phyloP scores from a whole-genome alignment of 257 asterid genomes.

The Salvia splendens region DNA sequence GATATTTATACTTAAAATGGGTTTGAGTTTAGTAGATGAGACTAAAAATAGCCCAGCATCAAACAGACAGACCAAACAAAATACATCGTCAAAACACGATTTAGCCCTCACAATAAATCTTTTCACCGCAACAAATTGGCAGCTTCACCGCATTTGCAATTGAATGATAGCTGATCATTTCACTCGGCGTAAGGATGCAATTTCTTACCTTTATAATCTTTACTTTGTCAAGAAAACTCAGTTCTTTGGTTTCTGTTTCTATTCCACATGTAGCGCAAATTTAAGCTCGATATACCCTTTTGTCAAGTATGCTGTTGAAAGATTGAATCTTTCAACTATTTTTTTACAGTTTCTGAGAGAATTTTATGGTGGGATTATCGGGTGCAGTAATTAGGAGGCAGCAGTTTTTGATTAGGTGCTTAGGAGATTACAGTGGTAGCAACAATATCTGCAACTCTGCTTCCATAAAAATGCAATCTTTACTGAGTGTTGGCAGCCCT shows the following conservation, averaged over 20 bases:
- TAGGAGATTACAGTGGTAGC: constrained; percentile 44
- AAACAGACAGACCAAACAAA: no score
- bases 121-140: no score
- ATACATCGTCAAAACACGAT: no score
- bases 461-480: constrained; percentile 61
- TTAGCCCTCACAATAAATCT: no score
- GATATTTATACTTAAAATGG: no score
- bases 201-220: neutral
- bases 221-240: neutral
- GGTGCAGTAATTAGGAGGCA: constrained; percentile 64
- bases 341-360: constrained; percentile 30
- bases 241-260: neutral
- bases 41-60: no score
- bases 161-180: no score
- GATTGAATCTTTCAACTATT: neutral
- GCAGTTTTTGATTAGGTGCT: constrained; percentile 74
- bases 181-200: no score
- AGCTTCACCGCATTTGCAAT: no score
- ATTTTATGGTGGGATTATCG: constrained; percentile 13
- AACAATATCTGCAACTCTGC: constrained; percentile 32
- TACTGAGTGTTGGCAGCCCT: constrained; percentile 13
- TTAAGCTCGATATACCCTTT: neutral
- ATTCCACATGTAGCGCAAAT: neutral
- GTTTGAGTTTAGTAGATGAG: no score
- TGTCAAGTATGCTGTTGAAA: neutral